Evolutionary conservation across 352 stramenopile genomes (phyloP).

Genomic region (Phytophthora cactorum): DNA sequence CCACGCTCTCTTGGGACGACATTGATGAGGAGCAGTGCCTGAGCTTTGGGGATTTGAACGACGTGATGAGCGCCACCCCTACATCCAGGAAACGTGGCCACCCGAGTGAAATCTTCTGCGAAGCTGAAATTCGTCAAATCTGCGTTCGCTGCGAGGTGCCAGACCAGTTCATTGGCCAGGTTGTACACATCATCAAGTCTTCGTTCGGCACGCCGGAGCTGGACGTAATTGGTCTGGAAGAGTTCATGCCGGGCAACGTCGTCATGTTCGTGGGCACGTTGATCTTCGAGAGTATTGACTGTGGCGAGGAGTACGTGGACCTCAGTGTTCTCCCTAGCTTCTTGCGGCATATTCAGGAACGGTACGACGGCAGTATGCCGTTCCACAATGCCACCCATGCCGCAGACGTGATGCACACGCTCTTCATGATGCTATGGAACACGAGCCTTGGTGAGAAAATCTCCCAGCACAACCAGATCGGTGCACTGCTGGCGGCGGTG

Average conservation of each 20-base stretch:
- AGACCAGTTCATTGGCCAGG: slow-evolving; percentile 44
- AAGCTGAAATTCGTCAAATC: slow-evolving; percentile 57
- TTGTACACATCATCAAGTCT: slow-evolving; percentile 54
- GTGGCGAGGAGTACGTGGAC: slow-evolving; percentile 59
- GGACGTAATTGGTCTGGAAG: slow-evolving; percentile 73
- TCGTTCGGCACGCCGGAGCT: slow-evolving; percentile 73
- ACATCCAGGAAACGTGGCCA: slow-evolving; percentile 59
- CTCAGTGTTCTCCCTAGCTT: slow-evolving; percentile 55
- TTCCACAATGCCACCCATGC: slow-evolving; percentile 88
- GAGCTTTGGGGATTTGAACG: slow-evolving; percentile 44
- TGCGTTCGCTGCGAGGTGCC: slow-evolving; percentile 57
- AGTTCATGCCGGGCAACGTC: slow-evolving; percentile 68
- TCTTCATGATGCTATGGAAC: slow-evolving; percentile 76
- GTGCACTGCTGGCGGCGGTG: slow-evolving; percentile 70
- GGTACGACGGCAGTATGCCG: slow-evolving; percentile 69
- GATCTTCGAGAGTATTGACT: slow-evolving; percentile 76
- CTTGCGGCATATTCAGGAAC: slow-evolving; percentile 64
- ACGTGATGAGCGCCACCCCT: slow-evolving; percentile 50
- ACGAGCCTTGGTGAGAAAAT: slow-evolving; percentile 61
- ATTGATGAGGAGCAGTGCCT: slow-evolving; percentile 40
- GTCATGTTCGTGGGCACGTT: slow-evolving; percentile 73
- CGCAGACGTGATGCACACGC: slow-evolving; percentile 78
- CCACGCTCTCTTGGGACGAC: slow-evolving; percentile 57
- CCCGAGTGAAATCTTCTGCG: slow-evolving; percentile 52
- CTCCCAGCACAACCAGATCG: slow-evolving; percentile 71